These are phyloP conservation scores for Marsdenia floribunda DNA, from an alignment of 257 asterid genomes.

Conservation along the genomic window DNA sequence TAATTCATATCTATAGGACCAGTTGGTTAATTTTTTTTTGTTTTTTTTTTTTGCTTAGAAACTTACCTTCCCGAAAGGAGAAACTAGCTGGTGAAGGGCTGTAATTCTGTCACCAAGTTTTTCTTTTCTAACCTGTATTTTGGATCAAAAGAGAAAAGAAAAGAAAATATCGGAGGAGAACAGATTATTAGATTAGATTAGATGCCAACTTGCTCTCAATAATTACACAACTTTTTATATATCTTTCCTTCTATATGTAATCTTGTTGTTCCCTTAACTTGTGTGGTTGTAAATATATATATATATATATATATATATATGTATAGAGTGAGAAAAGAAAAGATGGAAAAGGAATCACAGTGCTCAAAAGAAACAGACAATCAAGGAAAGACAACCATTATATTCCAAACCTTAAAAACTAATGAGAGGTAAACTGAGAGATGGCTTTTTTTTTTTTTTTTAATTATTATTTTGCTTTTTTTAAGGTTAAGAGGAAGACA, in stretches of 20 bases:
- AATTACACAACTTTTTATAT: slow-evolving; percentile 3
- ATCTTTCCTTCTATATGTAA: not conserved
- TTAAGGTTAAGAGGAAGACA: not conserved
- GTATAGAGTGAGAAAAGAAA: slow-evolving; percentile 16
- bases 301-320: too few relatives aligned
- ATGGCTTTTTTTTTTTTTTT: not conserved
- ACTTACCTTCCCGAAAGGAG: slow-evolving; percentile 89
- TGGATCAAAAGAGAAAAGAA: not conserved
- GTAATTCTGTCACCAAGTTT: slow-evolving; percentile 80
- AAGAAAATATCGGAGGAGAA: slow-evolving; percentile 4
- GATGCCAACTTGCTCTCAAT: slow-evolving; percentile 13
- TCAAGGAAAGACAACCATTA: slow-evolving; percentile 54
- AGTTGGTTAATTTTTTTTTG: slow-evolving; percentile 6
- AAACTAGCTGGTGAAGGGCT: slow-evolving; percentile 82
- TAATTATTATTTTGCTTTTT: too few relatives aligned
- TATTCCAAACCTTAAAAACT: slow-evolving; percentile 34
- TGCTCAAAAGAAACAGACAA: slow-evolving; percentile 34
- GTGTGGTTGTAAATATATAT: slow-evolving; percentile 42
- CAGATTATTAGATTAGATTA: not conserved
- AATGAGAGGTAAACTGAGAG: slow-evolving; percentile 12
- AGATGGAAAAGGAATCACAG: slow-evolving; percentile 47
- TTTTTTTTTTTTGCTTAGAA: not conserved
- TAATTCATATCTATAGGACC: not conserved
- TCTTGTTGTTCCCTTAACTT: slow-evolving; percentile 8
- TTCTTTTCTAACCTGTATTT: slow-evolving; percentile 73